phyloP scores from a whole-genome alignment of 129 eudicot species.

The Artemisia argyi region DNA sequence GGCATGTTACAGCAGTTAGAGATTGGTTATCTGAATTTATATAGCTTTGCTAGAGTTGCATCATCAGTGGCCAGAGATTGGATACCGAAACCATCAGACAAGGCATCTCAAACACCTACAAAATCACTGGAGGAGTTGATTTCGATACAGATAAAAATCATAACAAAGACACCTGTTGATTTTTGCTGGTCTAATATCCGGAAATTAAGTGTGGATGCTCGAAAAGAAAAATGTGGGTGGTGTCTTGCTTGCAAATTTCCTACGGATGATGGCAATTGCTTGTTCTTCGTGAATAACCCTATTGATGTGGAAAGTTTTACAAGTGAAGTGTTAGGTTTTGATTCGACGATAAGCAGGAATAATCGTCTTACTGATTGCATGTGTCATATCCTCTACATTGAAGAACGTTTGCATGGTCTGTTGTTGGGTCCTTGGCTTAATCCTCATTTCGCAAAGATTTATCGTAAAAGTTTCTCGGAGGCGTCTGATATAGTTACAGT shows the following conservation, averaged over 20 bases:
- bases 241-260: conserved; percentile 77
- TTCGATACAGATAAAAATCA: conserved; percentile 65
- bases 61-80: conserved; percentile 57
- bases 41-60: conserved; percentile 76
- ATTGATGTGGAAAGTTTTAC: conserved; percentile 44
- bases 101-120: conserved; percentile 39
- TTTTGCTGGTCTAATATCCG: conserved; percentile 78
- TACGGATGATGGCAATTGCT: conserved; percentile 72
- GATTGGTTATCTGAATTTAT: conserved; percentile 50
- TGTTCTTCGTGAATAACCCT: conserved; percentile 44
- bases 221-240: conserved; percentile 97
- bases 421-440: conserved; percentile 89
- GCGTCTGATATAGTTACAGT: conserved; percentile 48
- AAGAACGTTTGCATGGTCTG: conserved; percentile 90
- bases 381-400: conserved; percentile 68
- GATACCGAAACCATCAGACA: conserved; percentile 55
- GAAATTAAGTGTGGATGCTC: conserved; percentile 39
- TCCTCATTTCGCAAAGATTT: conserved; percentile 55
- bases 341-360: conserved; percentile 37
- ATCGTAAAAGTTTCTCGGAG: conserved; percentile 53
- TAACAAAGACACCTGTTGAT: conserved; percentile 49
- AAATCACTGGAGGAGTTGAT: conserved; percentile 61
- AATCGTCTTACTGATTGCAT: conserved; percentile 65
- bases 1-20: conserved; percentile 19
- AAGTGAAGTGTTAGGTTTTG: conserved; percentile 48